Conservation (phyloP, 2,329 filamentous ascomycete genomes). For the Mollisia scopiformis region DNA sequence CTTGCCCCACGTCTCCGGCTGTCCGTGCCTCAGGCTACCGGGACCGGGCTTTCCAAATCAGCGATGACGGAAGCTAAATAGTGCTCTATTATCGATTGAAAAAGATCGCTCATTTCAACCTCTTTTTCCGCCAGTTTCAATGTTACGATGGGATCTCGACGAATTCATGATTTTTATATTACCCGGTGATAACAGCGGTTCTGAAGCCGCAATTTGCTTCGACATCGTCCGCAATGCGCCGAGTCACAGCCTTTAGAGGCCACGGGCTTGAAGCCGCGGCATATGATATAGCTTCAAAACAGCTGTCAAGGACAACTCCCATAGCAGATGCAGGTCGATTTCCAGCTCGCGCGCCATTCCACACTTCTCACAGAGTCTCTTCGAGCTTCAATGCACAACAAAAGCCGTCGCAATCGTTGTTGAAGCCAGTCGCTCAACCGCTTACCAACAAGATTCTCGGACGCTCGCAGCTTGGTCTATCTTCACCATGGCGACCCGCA, state of each 20-base stretch:
- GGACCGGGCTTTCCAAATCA: background rate
- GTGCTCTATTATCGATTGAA: slow-evolving; percentile 13
- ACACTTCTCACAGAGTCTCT: slow-evolving; percentile 18
- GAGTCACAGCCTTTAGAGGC: slow-evolving; percentile 23
- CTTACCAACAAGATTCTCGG: slow-evolving; percentile 16
- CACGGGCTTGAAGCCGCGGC: slow-evolving; percentile 28
- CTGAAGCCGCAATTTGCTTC: slow-evolving; percentile 17
- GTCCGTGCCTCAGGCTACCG: slow-evolving; percentile 10
- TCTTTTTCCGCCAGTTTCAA: slow-evolving; percentile 6
- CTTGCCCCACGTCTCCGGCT: slow-evolving; percentile 4
- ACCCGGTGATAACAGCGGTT: slow-evolving; percentile 33
- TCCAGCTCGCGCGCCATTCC: background rate
- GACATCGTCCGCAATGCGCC: slow-evolving; percentile 32
- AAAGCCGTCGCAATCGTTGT: slow-evolving; percentile 10
- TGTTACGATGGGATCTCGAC: slow-evolving; percentile 32
- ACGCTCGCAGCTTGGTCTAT: slow-evolving; percentile 18
- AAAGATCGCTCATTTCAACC: slow-evolving; percentile 8
- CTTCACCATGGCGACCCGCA: slow-evolving; percentile 34
- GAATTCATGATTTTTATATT: slow-evolving; percentile 22
- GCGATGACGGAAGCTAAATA: slow-evolving; percentile 27
- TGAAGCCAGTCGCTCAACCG: slow-evolving; percentile 17
- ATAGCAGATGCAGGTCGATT: slow-evolving; percentile 16
- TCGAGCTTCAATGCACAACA: slow-evolving; percentile 20
- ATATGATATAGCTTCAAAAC: slow-evolving; percentile 28
- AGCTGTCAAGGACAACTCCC: slow-evolving; percentile 21